Conservation (phyloP, 345 rosid genomes). For the Arabis alpina region DNA sequence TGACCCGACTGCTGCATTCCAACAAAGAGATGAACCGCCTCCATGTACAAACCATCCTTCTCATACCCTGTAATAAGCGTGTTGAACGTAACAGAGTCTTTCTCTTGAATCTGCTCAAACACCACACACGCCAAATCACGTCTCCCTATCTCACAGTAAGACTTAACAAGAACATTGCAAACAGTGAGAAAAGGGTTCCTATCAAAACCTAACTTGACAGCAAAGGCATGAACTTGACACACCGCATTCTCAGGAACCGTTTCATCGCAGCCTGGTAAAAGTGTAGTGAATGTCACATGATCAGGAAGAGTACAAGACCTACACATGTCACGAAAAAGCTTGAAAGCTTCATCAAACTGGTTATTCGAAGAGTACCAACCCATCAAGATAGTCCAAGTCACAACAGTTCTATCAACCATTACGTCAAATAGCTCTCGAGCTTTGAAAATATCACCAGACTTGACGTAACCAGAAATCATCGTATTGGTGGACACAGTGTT, state of each 20-base stretch:
- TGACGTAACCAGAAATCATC: slow-evolving; percentile 71
- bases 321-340: slow-evolving; percentile 62
- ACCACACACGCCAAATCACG: slow-evolving; percentile 55
- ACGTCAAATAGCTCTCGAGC: slow-evolving; percentile 64
- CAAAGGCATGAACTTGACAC: slow-evolving; percentile 61
- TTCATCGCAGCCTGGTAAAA: slow-evolving; percentile 66
- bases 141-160: slow-evolving; percentile 63
- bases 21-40: slow-evolving; percentile 56
- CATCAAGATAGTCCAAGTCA: slow-evolving; percentile 86
- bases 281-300: slow-evolving; percentile 69
- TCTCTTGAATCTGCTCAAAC: slow-evolving; percentile 53
- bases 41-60: slow-evolving; percentile 57
- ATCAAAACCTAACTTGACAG: slow-evolving; percentile 59
- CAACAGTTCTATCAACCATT: slow-evolving; percentile 60
- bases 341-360: slow-evolving; percentile 56
- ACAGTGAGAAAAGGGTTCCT: slow-evolving; percentile 43
- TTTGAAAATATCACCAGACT: slow-evolving; percentile 52
- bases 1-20: slow-evolving; percentile 58
- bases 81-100: slow-evolving; percentile 77
- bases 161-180: slow-evolving; percentile 74
- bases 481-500: slow-evolving; percentile 68
- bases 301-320: slow-evolving; percentile 55
- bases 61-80: slow-evolving; percentile 73
- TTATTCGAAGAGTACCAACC: slow-evolving; percentile 60
- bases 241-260: slow-evolving; percentile 40